Base-by-base conservation (phyloP, 805 yeast genomes). In the Kodamaea restingae region DNA sequence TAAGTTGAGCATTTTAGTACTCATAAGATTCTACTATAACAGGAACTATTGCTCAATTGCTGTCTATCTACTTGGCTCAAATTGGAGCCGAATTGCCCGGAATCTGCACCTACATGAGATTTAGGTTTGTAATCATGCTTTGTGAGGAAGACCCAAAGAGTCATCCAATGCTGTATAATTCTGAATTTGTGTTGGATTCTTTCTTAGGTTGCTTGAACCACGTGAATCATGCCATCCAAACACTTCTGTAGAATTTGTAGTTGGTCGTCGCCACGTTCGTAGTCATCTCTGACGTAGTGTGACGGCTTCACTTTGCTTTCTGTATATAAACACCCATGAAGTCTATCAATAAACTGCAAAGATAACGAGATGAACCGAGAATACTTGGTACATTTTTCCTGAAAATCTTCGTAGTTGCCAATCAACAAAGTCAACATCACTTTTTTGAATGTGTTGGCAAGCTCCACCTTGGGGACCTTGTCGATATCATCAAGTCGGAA, bases 361-460 rank as follows among this genome's bases (percentile, higher is more conserved):
- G 62, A 43, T 14, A 56, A 20, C 18, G 52, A 45, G 26, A 65
- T 39, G 42, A 52, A 61, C 14, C 48, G 48, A 3, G 65, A 65
- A 30, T 57, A 51, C 39, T 55, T 55, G 20, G 50, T 50, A 4
- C 60, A 41, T 30, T 56, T 55, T 4, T 36, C 31, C 10, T 65
- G 63, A 6, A 64, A 47, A 32, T 54, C 49, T 36, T 53, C 59
- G 33, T 52, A 56, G 39, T 59, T 58, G 20, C 64, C 52, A 14
- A 65, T 54, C 26, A 63, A 51, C 27, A 68, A 47, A 27, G 61
- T 54, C 11, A 63, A 54, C 62, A 67, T 55, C 9, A 65, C 38
- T 41, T 57, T 56, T 36, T 67, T 67, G 42, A 66, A 46, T 21
- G 59, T 30, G 41, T 60, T 62, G 18, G 55, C 45, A 50, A 61